Evolutionary conservation across 169 alveolate species (phyloP).

Genomic region (Eimeria sp.): DNA sequence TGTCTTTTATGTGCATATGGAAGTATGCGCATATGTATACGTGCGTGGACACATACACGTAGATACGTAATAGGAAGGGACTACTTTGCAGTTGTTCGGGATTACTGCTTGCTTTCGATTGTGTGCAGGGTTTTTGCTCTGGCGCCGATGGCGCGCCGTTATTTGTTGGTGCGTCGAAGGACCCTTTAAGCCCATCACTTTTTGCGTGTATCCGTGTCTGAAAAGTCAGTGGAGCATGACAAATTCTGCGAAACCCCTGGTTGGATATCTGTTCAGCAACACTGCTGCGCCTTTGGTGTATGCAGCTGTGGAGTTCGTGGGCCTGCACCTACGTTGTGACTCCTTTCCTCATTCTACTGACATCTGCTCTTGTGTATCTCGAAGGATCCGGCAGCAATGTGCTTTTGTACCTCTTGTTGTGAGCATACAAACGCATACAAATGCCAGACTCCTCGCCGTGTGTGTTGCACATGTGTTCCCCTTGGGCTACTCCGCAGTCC

Average conservation of each 20-base stretch:
- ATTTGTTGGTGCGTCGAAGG: conserved; percentile 7
- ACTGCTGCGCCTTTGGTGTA: not conserved
- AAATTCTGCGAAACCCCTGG: not conserved
- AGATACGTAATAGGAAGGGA: not conserved
- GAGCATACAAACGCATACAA: not conserved
- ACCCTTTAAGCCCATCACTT: too few species aligned
- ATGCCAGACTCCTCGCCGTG: not conserved
- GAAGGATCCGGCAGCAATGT: conserved; percentile 75
- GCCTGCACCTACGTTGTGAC: conserved; percentile 65
- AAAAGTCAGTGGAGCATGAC: too few species aligned
- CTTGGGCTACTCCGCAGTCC: not conserved
- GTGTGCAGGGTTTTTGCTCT: conserved; percentile 61
- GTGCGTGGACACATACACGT: not conserved
- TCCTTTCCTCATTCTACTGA: conserved; percentile 53
- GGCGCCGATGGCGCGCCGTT: conserved; percentile 70
- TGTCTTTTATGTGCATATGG: too few species aligned
- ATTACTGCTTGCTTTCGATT: not conserved
- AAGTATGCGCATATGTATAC: too few species aligned
- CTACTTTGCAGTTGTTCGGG: too few species aligned
- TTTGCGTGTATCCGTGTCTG: too few species aligned
- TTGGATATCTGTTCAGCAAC: not conserved
- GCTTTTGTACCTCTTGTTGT: conserved; percentile 41
- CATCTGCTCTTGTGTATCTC: conserved; percentile 4
- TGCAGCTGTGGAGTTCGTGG: conserved; percentile 75
- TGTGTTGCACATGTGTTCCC: not conserved